phyloP scores from a whole-genome alignment of 192 early-diverging fungal species.

The Coemansia sp. region DNA sequence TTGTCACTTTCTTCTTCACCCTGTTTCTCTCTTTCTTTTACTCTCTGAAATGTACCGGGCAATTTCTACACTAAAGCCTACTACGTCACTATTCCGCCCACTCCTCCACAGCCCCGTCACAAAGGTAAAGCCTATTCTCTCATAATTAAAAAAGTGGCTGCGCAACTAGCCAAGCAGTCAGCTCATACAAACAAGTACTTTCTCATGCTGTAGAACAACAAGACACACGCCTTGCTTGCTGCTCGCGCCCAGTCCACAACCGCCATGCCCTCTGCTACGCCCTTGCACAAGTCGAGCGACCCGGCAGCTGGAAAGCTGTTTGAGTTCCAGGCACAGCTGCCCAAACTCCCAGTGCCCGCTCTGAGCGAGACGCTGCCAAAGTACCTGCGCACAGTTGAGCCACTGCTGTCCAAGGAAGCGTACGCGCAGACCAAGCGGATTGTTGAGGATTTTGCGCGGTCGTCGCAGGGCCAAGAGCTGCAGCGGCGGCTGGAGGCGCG shows the following conservation, averaged over 20 bases:
- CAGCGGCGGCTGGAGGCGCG: constrained; percentile 81
- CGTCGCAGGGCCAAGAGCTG: constrained; percentile 82
- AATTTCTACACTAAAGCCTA: constrained; percentile 40
- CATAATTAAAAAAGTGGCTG: neutral
- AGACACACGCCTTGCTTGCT: constrained; percentile 5
- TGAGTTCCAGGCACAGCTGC: constrained; percentile 73
- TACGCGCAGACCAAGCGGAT: constrained; percentile 64
- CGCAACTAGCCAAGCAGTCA: neutral
- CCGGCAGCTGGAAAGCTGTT: constrained; percentile 62
- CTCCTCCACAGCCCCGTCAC: constrained; percentile 24
- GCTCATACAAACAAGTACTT: neutral
- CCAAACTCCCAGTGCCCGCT: constrained; percentile 86
- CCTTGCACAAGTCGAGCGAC: constrained; percentile 17
- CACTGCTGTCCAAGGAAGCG: constrained; percentile 68
- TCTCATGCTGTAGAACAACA: constrained; percentile 12
- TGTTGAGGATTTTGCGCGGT: constrained; percentile 77
- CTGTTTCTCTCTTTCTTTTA: neutral
- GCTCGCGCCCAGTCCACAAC: constrained; percentile 22
- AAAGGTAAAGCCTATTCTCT: constrained; percentile 14
- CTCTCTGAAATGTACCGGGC: constrained; percentile 45
- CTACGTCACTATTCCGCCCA: constrained; percentile 32
- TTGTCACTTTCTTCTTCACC: neutral
- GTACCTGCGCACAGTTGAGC: constrained; percentile 79
- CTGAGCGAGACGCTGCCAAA: constrained; percentile 78
- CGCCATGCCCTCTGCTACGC: constrained; percentile 34